A percentile compares a stretch with the other conserved stretches of the same genome.
Evolutionary conservation across 2,329 filamentous ascomycete species (phyloP).

Genomic region (Sclerotinia nivalis): DNA sequence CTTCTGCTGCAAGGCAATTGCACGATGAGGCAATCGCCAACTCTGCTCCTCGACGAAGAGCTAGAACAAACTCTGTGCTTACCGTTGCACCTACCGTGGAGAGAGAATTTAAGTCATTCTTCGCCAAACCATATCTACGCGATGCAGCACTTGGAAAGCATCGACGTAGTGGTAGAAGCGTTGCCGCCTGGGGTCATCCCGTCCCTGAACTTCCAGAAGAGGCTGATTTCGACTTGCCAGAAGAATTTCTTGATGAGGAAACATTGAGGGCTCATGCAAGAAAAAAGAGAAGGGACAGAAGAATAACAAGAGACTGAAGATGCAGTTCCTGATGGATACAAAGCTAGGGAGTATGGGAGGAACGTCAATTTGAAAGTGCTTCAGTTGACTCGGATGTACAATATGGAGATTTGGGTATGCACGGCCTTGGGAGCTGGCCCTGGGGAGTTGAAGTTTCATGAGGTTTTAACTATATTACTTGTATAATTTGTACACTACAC

Average conservation of each 20-base stretch:
- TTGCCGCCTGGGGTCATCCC: constrained; percentile 78
- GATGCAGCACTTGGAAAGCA: constrained; percentile 74
- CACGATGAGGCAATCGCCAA: constrained; percentile 48
- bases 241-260: constrained; percentile 50
- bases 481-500: constrained; percentile 20
- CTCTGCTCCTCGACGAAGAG: constrained; percentile 32
- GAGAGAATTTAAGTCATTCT: constrained; percentile 84
- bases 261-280: constrained; percentile 60
- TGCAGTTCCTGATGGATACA: constrained; percentile 13
- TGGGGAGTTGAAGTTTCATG: constrained; percentile 8
- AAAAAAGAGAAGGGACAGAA: constrained; percentile 53
- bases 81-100: constrained; percentile 39
- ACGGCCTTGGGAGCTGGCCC: constrained; percentile 6
- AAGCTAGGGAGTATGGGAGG: constrained; percentile 22
- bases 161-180: constrained; percentile 67
- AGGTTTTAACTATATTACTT: constrained; percentile 8
- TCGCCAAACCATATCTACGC: constrained; percentile 67
- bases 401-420: constrained; percentile 18
- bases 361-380: constrained; percentile 43
- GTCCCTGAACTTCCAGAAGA: constrained; percentile 69
- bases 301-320: constrained; percentile 31
- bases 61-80: constrained; percentile 26
- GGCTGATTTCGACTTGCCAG: constrained; percentile 73
- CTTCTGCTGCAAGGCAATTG: constrained; percentile 71
- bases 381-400: constrained; percentile 38